These are phyloP conservation scores for Cyberlindnera misumaiensis DNA, from an alignment of 805 yeast genomes.

Conservation along the genomic window DNA sequence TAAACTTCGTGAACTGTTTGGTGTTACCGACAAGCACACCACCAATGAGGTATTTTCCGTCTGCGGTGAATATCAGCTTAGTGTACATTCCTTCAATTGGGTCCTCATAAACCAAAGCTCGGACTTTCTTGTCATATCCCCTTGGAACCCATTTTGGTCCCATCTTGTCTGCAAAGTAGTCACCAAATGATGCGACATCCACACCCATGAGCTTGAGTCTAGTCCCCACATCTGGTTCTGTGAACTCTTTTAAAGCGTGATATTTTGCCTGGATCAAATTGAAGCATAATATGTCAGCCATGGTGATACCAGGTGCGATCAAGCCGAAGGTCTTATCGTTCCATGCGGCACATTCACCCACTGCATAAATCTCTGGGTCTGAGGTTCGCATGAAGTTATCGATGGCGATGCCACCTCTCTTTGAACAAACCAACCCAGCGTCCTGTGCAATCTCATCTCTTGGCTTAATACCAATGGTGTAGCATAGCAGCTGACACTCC, in stretches of 20 bases:
- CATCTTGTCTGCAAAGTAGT: slow-evolving; percentile 28
- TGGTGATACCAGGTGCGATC: slow-evolving; percentile 33
- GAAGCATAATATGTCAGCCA: slow-evolving; percentile 31
- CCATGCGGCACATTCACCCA: slow-evolving; percentile 34
- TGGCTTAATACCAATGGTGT: slow-evolving; percentile 30
- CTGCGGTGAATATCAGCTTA: slow-evolving; percentile 27
- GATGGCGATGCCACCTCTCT: slow-evolving; percentile 26
- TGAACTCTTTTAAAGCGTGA: slow-evolving; percentile 24
- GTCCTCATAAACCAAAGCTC: slow-evolving; percentile 26
- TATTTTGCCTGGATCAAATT: slow-evolving; percentile 30
- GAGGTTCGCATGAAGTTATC: slow-evolving; percentile 24
- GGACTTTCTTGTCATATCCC: slow-evolving; percentile 19
- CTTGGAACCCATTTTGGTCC: slow-evolving; percentile 31
- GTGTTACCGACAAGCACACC: slow-evolving; percentile 32
- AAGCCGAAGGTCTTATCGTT: slow-evolving; percentile 29
- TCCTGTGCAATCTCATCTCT: slow-evolving; percentile 28
- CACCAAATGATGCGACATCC: slow-evolving; percentile 34
- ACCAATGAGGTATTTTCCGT: slow-evolving; percentile 31
- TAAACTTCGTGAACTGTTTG: slow-evolving; percentile 26
- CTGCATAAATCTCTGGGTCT: slow-evolving; percentile 25
- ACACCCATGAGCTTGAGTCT: slow-evolving; percentile 32
- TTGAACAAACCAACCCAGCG: slow-evolving; percentile 19
- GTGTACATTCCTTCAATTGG: slow-evolving; percentile 30
- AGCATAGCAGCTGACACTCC: slow-evolving; percentile 28
- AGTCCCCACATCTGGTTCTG: slow-evolving; percentile 30